Evolutionary conservation across 2,329 filamentous ascomycete species (phyloP), one percentile per base, ranked within the genome.

Genomic region (Cladosporium velox): DNA sequence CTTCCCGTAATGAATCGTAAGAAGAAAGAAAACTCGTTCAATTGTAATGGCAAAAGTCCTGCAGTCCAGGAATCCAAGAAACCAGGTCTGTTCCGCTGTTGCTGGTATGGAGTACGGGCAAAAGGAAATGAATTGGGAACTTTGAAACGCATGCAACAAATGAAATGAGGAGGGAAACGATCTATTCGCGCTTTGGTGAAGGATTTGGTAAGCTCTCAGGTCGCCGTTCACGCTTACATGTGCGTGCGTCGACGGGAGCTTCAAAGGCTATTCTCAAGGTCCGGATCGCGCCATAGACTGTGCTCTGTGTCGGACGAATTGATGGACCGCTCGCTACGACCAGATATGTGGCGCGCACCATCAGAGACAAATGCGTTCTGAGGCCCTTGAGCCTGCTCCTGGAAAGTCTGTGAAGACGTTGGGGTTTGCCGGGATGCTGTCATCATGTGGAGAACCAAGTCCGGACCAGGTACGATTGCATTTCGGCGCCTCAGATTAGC

Each of bases 221-320:
- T 21, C n/a, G 41, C n/a, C 8, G 41, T 47, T 47, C n/a, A 21
- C n/a, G 41, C n/a, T 4, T 21, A 8, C 10, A 18, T 47, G 41
- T n/a, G n/a, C 41, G n/a, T 11, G 41, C 41, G 41, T 12, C 41
- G n/a, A 47, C 5, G 41, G 41, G 18, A 47, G 41, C 41, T 21
- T 59, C 57, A 59, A 18, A 59, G 14, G 8, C n/a, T 28, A 18
- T 38, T 38, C 28, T 59, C 57, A 14, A 59, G 57, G n/a, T 59
- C 57, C 24, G 34, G 57, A 21, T 59, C 57, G 15, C 41, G 34
- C 57, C 57, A 59, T 11, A 47, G 34, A 30, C 34, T 41, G 30
- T 41, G n/a, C 8, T 44, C 57, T 14, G 35, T 44, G 24, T 12
- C 41, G 8, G 57, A 41, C 10, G 57, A 44, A 8, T 10, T 12